phyloP scores from a whole-genome alignment of 2,329 filamentous ascomycete genomes.

The Aspergillus sergii region DNA sequence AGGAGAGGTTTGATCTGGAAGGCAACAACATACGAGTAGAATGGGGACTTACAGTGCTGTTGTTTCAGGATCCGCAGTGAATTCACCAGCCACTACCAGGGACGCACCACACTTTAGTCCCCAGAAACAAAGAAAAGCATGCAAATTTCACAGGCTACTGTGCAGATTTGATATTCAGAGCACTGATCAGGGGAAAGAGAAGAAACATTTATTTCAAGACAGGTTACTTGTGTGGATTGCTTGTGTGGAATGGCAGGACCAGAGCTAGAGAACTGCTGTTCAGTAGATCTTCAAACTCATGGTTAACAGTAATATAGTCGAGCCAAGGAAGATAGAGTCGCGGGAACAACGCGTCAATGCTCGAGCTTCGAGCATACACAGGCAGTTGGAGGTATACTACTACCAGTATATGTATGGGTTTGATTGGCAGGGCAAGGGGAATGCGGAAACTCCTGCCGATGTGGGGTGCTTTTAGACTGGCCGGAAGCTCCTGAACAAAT shows the following conservation, averaged over 20 bases:
- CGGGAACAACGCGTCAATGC: neutral
- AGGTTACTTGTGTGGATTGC: neutral
- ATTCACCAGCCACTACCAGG: neutral
- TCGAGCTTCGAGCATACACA: slow-evolving; percentile 9
- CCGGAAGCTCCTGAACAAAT: neutral
- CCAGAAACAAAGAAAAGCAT: neutral
- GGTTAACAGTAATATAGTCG: neutral
- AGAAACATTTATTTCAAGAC: slow-evolving; percentile 12
- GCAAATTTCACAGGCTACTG: neutral
- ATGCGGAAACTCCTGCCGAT: slow-evolving; percentile 7
- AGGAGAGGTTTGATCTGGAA: neutral
- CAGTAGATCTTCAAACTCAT: slow-evolving; percentile 11
- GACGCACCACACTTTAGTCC: neutral
- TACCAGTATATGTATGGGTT: slow-evolving; percentile 1
- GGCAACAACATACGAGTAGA: neutral
- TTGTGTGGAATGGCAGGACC: slow-evolving; percentile 10
- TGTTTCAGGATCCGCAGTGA: neutral
- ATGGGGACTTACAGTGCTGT: neutral
- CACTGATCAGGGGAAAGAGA: neutral
- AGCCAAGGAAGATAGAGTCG: neutral
- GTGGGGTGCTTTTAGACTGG: slow-evolving; percentile 2
- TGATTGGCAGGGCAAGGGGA: slow-evolving; percentile 7
- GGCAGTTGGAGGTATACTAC: slow-evolving; percentile 8
- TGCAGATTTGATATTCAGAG: neutral
- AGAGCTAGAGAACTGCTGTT: slow-evolving; percentile 7